A percentile compares a stretch with the other conserved stretches of the same genome.
Conservation (phyloP, 306 rosid genomes). For the Ceratonia siliqua region DNA sequence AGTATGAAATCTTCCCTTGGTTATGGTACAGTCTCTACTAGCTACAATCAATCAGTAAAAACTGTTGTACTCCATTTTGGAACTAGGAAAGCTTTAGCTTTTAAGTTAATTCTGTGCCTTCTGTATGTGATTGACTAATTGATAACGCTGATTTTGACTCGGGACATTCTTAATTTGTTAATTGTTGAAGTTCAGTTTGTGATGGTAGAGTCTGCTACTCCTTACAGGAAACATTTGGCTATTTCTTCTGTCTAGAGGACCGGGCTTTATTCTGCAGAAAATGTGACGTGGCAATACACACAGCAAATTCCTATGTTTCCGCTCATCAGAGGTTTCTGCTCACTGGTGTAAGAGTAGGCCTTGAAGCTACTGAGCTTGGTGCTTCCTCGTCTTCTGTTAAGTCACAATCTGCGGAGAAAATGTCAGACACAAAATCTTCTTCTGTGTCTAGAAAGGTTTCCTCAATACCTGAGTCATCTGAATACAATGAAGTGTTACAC, state of each 20-base stretch:
- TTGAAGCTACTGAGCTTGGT: conserved; percentile 51
- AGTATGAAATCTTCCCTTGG: not conserved
- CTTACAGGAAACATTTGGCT: conserved; percentile 75
- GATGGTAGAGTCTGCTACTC: conserved; percentile 30
- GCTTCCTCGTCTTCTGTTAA: conserved; percentile 51
- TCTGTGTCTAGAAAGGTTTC: conserved; percentile 41
- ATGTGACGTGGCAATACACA: conserved; percentile 76
- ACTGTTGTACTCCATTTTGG: not conserved
- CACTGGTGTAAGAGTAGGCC: conserved; percentile 73
- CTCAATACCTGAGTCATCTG: conserved; percentile 42
- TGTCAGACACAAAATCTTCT: conserved; percentile 43
- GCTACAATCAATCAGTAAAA: not conserved
- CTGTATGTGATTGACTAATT: not conserved
- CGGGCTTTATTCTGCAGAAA: conserved; percentile 86
- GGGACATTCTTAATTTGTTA: conserved; percentile 10
- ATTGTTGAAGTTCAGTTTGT: conserved; percentile 19
- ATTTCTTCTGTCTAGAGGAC: conserved; percentile 89
- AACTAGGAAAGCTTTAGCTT: conserved; percentile 4
- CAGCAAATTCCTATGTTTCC: conserved; percentile 56
- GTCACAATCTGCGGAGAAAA: conserved; percentile 50
- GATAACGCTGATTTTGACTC: not conserved
- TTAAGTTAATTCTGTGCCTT: not conserved
- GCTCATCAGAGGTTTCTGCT: conserved; percentile 70
- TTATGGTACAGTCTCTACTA: not conserved
- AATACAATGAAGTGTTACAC: conserved; percentile 42